Conservation (phyloP, 2,329 filamentous ascomycete genomes). For the Ascocoryne sarcoides region DNA sequence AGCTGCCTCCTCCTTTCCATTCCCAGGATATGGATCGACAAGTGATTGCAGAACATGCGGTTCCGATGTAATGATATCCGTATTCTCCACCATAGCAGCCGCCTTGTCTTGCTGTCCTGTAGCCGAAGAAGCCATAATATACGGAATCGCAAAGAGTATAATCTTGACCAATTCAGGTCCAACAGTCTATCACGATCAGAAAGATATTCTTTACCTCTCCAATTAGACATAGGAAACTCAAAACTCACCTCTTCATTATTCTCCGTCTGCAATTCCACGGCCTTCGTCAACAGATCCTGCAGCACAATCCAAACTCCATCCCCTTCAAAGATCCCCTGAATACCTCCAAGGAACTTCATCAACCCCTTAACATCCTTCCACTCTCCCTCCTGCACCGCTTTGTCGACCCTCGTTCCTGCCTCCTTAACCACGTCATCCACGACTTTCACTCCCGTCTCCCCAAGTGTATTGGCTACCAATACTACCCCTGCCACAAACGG, state of each 20-base stretch:
- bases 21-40: conserved; percentile 73
- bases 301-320: conserved; percentile 80
- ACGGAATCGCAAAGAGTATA: conserved; percentile 89
- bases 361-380: conserved; percentile 91
- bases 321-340: conserved; percentile 71
- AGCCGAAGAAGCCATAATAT: conserved; percentile 69
- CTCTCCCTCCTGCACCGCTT: conserved; percentile 59
- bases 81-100: conserved; percentile 77
- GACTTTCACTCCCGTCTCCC: conserved; percentile 67
- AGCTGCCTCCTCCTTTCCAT: conserved; percentile 53
- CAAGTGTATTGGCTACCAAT: conserved; percentile 68
- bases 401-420: conserved; percentile 53
- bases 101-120: conserved; percentile 65
- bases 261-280: conserved; percentile 87
- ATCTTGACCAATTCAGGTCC: conserved; percentile 90
- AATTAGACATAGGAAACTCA: background rate
- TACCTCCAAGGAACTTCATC: conserved; percentile 78
- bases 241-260: conserved; percentile 80
- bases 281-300: conserved; percentile 81
- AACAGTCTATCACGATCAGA: conserved; percentile 40
- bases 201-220: background rate
- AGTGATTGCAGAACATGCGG: conserved; percentile 76
- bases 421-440: conserved; percentile 60
- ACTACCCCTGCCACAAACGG: conserved; percentile 84
- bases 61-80: conserved; percentile 85